A percentile compares a stretch with the other conserved stretches of the same genome.
Conservation (phyloP, 495 filamentous ascomycete species). For the Xylaria telfairii region DNA sequence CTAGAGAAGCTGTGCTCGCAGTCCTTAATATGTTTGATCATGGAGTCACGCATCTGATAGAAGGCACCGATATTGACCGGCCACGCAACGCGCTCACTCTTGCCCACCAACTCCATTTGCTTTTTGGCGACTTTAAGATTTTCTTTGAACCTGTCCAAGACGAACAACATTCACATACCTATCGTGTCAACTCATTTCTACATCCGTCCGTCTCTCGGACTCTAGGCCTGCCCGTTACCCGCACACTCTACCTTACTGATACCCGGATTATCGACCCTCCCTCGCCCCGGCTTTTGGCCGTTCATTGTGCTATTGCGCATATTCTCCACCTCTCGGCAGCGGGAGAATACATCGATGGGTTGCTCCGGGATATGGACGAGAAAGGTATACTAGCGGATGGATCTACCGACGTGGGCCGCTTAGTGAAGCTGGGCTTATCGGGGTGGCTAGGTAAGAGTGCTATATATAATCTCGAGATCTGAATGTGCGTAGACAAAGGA, state of each 20-base stretch:
- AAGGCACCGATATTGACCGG: neutral
- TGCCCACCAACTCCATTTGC: neutral
- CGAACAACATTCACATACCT: neutral
- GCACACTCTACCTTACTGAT: neutral
- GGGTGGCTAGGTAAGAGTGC: too few relatives aligned
- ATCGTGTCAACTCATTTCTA: neutral
- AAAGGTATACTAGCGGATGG: neutral
- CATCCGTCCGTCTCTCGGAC: neutral
- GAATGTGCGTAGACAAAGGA: too few relatives aligned
- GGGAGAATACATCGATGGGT: neutral
- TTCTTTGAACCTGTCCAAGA: neutral
- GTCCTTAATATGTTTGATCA: neutral
- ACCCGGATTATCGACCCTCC: neutral
- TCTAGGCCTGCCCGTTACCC: neutral
- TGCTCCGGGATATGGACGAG: neutral
- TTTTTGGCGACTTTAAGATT: neutral
- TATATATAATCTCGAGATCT: too few relatives aligned
- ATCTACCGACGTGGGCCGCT: neutral
- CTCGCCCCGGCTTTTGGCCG: neutral
- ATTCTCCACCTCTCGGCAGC: neutral
- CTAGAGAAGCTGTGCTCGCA: slow-evolving; percentile 17
- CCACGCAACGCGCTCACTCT: neutral
- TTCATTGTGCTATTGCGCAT: neutral
- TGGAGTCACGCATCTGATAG: neutral
- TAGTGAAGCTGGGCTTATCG: neutral